phyloP scores from a whole-genome alignment of 2,329 filamentous ascomycete species.

The Colletotrichum filicis region DNA sequence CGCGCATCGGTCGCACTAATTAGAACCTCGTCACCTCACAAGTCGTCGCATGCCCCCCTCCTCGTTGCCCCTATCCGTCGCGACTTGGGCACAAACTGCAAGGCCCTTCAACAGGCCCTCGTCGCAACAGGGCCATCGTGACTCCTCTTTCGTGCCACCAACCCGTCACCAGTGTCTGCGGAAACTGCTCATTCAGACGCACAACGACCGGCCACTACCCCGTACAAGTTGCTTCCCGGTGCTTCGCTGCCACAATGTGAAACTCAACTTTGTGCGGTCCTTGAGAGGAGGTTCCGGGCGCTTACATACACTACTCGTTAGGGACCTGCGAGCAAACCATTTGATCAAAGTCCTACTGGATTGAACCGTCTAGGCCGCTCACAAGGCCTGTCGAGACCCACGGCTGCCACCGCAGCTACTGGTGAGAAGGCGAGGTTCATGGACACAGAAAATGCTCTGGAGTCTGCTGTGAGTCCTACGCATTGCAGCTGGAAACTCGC shows the following conservation, averaged over 20 bases:
- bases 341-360: conserved; percentile 3
- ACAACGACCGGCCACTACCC: not conserved
- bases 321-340: not conserved
- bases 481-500: not conserved
- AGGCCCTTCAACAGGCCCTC: conserved; percentile 16
- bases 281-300: not conserved
- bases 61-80: conserved; percentile 10
- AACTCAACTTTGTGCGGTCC: not conserved
- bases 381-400: not conserved
- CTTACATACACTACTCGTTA: not conserved
- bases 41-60: not conserved
- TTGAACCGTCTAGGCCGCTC: conserved; percentile 2
- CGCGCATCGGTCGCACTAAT: not conserved
- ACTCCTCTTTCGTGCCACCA: conserved; percentile 15
- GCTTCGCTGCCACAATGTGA: conserved; percentile 19
- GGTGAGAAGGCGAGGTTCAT: no score
- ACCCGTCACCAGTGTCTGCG: conserved; percentile 21
- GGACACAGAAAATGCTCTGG: no score
- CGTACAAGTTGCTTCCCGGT: conserved; percentile 4
- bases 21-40: not conserved
- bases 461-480: not conserved
- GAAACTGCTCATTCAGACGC: not conserved
- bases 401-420: not conserved
- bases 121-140: conserved; percentile 23
- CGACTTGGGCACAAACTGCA: not conserved